Percentiles rank a stretch among this genome's conserved stretches.
Conservation (phyloP, 129 eudicot species). For the Lactuca saligna region DNA sequence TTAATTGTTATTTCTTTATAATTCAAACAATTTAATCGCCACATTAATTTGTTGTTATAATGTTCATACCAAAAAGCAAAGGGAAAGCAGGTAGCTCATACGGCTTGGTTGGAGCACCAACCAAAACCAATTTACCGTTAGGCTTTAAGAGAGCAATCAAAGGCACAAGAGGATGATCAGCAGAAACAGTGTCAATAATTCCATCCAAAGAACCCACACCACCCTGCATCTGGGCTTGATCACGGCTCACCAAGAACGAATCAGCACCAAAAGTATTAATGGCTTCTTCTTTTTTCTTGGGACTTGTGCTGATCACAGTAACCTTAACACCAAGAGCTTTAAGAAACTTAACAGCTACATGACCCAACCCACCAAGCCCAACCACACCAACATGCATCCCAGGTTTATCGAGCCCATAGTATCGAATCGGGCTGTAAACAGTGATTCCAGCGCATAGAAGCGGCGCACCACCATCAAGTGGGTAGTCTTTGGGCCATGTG, state of each 20-base stretch:
- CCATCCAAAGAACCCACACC: slow-evolving; percentile 37
- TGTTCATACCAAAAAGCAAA: slow-evolving; percentile 29
- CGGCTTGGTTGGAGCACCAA: slow-evolving; percentile 36
- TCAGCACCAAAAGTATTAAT: slow-evolving; percentile 48
- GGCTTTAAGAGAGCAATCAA: slow-evolving; percentile 33
- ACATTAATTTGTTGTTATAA: background rate
- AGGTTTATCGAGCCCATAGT: slow-evolving; percentile 58
- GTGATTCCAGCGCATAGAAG: slow-evolving; percentile 55
- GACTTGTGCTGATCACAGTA: slow-evolving; percentile 47
- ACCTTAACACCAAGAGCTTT: slow-evolving; percentile 53
- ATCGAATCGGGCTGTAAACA: slow-evolving; percentile 48
- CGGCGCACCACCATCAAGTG: slow-evolving; percentile 58
- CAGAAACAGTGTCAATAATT: slow-evolving; percentile 36
- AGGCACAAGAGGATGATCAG: slow-evolving; percentile 32
- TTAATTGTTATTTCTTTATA: background rate
- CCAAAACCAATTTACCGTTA: slow-evolving; percentile 31
- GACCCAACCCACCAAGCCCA: slow-evolving; percentile 68
- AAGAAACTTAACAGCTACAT: slow-evolving; percentile 56
- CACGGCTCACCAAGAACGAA: slow-evolving; percentile 54
- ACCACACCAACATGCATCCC: slow-evolving; percentile 53
- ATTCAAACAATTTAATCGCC: background rate
- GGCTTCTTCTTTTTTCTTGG: slow-evolving; percentile 52
- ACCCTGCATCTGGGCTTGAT: slow-evolving; percentile 47
- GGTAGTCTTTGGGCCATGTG: slow-evolving; percentile 44
- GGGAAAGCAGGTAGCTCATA: slow-evolving; percentile 38